A percentile compares a stretch with the other conserved stretches of the same genome.
Evolutionary conservation across 2,329 filamentous ascomycete species (phyloP).

Genomic region (Trichoderma koningiopsis): DNA sequence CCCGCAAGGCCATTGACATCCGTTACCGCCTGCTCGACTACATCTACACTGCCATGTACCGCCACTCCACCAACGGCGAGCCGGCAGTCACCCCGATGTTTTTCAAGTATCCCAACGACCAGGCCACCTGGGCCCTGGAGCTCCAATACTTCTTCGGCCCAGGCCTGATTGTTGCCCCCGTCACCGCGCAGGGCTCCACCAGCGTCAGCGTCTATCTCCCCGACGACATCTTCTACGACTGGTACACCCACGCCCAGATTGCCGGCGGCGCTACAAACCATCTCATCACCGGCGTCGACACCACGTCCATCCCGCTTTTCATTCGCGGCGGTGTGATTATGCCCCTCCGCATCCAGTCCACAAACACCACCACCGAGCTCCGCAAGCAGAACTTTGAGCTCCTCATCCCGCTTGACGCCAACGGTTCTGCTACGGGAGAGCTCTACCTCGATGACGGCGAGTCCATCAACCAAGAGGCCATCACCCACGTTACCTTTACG

Average conservation of each 20-base stretch:
- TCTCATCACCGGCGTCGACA: constrained; percentile 40
- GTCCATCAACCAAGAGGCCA: constrained; percentile 58
- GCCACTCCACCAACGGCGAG: constrained; percentile 60
- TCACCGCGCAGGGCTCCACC: constrained; percentile 48
- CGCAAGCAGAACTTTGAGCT: constrained; percentile 70
- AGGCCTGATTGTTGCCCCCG: constrained; percentile 52
- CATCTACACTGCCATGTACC: constrained; percentile 71
- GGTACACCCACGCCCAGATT: constrained; percentile 50
- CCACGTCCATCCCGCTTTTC: constrained; percentile 63
- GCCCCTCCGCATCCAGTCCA: constrained; percentile 57
- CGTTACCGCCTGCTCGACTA: constrained; percentile 83
- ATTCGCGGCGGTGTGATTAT: constrained; percentile 66
- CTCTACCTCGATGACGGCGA: constrained; percentile 81
- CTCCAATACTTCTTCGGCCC: constrained; percentile 55
- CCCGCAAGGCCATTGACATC: constrained; percentile 67
- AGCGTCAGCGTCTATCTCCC: constrained; percentile 53
- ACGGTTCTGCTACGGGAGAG: constrained; percentile 65
- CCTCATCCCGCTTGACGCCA: constrained; percentile 63
- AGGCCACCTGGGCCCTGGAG: constrained; percentile 49
- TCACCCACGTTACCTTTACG: constrained; percentile 59
- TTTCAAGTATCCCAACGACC: constrained; percentile 65
- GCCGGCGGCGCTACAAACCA: constrained; percentile 45
- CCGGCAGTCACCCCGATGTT: constrained; percentile 71
- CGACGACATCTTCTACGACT: constrained; percentile 54
- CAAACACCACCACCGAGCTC: constrained; percentile 66